Percentiles rank a stretch among this genome's conserved stretches.
phyloP scores from a whole-genome alignment of 2,329 filamentous ascomycete species.

The Diaporthe sp. region DNA sequence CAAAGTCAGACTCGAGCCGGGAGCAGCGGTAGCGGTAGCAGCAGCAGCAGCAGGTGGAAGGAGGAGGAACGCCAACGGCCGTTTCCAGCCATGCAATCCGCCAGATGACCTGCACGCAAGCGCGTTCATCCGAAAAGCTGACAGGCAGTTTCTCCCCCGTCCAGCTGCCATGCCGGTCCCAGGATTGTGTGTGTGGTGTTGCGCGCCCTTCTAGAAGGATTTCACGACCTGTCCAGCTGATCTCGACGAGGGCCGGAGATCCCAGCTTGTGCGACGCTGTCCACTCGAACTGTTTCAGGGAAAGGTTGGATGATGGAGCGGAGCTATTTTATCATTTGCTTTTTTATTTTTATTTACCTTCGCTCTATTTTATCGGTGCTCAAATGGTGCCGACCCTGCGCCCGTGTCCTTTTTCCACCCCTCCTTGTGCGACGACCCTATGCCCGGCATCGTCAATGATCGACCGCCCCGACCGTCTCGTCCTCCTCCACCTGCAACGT shows the following conservation, averaged over 20 bases:
- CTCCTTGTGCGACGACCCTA: constrained; percentile 2
- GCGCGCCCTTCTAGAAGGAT: constrained; percentile 36
- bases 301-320: not conserved
- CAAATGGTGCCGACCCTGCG: constrained; percentile 2
- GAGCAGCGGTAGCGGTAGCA: not conserved
- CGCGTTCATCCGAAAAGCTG: constrained; percentile 21
- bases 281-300: constrained; percentile 1
- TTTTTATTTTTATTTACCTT: not conserved
- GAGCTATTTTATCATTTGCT: not conserved
- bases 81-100: constrained; percentile 6
- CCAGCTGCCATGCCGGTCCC: constrained; percentile 19
- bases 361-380: not conserved
- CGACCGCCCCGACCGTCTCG: constrained; percentile 7
- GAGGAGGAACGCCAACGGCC: constrained; percentile 18
- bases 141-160: not conserved
- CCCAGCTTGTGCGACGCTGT: constrained; percentile 22
- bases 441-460: constrained; percentile 9
- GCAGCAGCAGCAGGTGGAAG: not conserved
- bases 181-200: not conserved
- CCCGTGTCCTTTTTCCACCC: not conserved
- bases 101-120: constrained; percentile 27
- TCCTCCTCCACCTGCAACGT: constrained; percentile 34
- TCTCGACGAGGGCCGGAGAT: not conserved
- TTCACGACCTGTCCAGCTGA: constrained; percentile 24
- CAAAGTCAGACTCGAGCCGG: constrained; percentile 12